phyloP scores from a whole-genome alignment of 2,329 filamentous ascomycete genomes.

The Achaetomium macrosporum region DNA sequence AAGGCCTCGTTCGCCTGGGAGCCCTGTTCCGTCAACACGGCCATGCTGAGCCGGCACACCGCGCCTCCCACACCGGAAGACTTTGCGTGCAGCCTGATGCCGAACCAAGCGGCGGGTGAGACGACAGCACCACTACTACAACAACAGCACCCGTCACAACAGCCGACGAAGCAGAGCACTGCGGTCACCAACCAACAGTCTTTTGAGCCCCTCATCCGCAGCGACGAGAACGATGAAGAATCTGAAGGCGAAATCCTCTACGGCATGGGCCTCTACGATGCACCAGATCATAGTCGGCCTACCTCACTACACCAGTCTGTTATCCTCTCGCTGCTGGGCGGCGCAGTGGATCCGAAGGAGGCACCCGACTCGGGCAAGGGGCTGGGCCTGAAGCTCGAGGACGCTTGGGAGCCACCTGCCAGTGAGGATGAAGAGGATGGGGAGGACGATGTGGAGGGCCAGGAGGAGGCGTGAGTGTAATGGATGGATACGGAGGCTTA shows the following conservation, averaged over 20 bases:
- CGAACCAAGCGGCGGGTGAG: conserved; percentile 25
- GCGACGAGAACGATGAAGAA: conserved; percentile 52
- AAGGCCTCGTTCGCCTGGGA: conserved; percentile 37
- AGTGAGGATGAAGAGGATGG: conserved; percentile 55
- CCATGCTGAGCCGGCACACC: conserved; percentile 37
- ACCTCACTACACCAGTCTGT: conserved; percentile 48
- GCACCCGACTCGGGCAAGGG: conserved; percentile 28
- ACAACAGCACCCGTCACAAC: background rate
- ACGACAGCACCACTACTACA: conserved; percentile 19
- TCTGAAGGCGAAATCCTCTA: conserved; percentile 62
- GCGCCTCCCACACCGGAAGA: conserved; percentile 56
- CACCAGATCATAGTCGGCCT: conserved; percentile 53
- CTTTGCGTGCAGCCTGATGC: conserved; percentile 33
- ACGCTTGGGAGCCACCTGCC: conserved; percentile 67
- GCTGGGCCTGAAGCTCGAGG: conserved; percentile 67
- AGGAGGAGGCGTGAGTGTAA: conserved; percentile 4
- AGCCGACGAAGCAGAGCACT: background rate
- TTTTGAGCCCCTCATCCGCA: conserved; percentile 12
- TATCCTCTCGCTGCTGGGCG: conserved; percentile 49
- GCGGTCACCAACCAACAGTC: background rate
- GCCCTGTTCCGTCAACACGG: conserved; percentile 36
- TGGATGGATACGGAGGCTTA: background rate
- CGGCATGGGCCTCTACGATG: conserved; percentile 78
- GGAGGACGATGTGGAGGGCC: conserved; percentile 30
- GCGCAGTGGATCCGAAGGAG: conserved; percentile 40